Base-by-base conservation (phyloP, 139 green algal species). In the Nannochloris sp. region DNA sequence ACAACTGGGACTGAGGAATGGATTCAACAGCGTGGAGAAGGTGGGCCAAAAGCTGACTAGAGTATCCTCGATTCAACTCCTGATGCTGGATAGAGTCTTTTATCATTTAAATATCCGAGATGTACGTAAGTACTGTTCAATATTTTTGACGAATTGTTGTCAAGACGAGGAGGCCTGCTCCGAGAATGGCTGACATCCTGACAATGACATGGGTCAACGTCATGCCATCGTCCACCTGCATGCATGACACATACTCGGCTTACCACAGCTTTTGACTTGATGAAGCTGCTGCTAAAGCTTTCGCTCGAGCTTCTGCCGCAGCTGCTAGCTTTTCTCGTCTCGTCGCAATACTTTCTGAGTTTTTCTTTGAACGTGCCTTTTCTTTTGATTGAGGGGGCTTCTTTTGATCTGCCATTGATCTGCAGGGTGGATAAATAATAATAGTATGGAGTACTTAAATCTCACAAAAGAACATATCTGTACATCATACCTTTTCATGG, bases 301-400 rank as follows among this genome's bases (percentile, higher is more conserved):
- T 76, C 74, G 80, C 76, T 66, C 85, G 75, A 4, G 83, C 83
- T 73, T 94, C 87, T 18, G 87, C 87, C 4, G 87, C 87, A 25
- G 81, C 80, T 4, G 87, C 87, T 77, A 85, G 69, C 57, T 75
- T 70, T 56, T 88, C 85, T 5, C 86, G 48, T 46, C 68, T 62
- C 44, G 67, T 29, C 1, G 71, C 70, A 2, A 75, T 25, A 15
- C 88, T 76, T 60, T 78, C 78, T 5, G 79, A 63, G 6, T 40
- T 56, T 21, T 77, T 25, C 56, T 80, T 21, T 25, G 46, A 53
- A 53, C 46, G 16, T 53, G 46, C 46, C 46, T 53, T 53, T 53
- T 19, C 16, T 21, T 25, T 25, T 21, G 16, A 25, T 21, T 53
- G 5, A 7, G 16, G 46, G 46, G 46, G 46, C 8, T 53, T 53